Base-by-base conservation (phyloP, 2,329 filamentous ascomycete species). In the Fusarium sp. region DNA sequence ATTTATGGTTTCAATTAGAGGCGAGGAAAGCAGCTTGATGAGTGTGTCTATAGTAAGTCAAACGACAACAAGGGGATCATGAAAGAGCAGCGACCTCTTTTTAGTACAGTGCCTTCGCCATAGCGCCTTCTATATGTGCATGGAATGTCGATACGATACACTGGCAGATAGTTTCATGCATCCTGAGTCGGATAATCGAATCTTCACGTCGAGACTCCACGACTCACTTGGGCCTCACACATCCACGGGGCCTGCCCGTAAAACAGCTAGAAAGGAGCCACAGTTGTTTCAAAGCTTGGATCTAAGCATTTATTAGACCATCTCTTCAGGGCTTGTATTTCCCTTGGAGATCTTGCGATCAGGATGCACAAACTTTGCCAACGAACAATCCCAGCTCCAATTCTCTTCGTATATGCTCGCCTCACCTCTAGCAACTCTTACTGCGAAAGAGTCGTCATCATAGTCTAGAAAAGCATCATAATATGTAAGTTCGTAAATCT, bases 331-430 rank as follows among this genome's bases (percentile, higher is more conserved):
- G 12, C 25, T 52, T 9, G 22, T 17, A 8, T 70, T 71, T 10
- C 46, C 45, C 10, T 35, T 44, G 15, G 62, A 70, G 14, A 9
- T 39, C 29, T 65, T 66, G 18, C 36, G 50, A 8, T 54, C 45
- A 31, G 44, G 39, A 27, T 70, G 54, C 17, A 70, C 61, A 56
- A 55, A 70, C 36, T 35, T 45, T 2, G 45, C 36, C 13, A 45
- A 44, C 4, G 44, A 56, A n/a, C 38, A 36, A 33, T 61, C 61
- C 68, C 66, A 66, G 20, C 13, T 20, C 61, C 66, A 70, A 14
- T 41, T 47, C 33, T 46, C 31, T 7, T 46, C 45, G 10, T 36
- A 27, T 3, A 33, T 25, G 7, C 20, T 27, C 15, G 29, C 38
- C 31, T 70, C 54, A 2, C 15, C 27, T 44, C 55, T 42, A 25